These are phyloP conservation scores for Pugionium dolabratum DNA, from an alignment of 345 rosid genomes.

Conservation along the genomic window DNA sequence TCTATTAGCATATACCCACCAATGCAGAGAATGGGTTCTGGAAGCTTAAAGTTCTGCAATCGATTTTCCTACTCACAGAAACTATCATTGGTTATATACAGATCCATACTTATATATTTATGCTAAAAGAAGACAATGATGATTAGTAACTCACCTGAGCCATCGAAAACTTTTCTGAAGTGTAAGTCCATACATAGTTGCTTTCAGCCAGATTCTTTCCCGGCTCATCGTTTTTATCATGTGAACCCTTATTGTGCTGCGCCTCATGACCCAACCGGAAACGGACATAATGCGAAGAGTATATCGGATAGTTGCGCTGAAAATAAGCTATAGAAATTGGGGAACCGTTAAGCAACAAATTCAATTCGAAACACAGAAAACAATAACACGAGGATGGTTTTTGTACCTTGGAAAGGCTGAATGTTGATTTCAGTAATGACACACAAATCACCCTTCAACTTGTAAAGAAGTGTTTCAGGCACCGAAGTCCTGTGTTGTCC, in stretches of 20 bases:
- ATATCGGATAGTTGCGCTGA: conserved; percentile 68
- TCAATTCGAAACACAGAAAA: background rate
- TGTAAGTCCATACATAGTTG: conserved; percentile 72
- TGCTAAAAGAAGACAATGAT: conserved; percentile 17
- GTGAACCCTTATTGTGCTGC: conserved; percentile 29
- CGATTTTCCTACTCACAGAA: conserved; percentile 59
- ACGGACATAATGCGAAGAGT: conserved; percentile 74
- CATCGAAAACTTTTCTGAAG: conserved; percentile 89
- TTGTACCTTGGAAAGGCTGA: conserved; percentile 78
- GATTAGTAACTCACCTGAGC: conserved; percentile 57
- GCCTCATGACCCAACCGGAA: conserved; percentile 63
- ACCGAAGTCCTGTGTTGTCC: conserved; percentile 66
- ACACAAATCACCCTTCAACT: conserved; percentile 63
- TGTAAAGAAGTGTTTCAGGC: conserved; percentile 88
- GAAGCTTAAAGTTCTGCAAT: conserved; percentile 77
- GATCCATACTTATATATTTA: conserved; percentile 39
- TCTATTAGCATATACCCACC: conserved; percentile 80
- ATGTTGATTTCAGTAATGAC: conserved; percentile 68
- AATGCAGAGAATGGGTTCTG: conserved; percentile 83
- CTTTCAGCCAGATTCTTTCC: conserved; percentile 40
- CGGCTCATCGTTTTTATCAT: conserved; percentile 36
- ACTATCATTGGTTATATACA: conserved; percentile 8
- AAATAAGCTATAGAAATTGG: conserved; percentile 66
- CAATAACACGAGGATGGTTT: conserved; percentile 26
- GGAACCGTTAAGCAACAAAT: conserved; percentile 28